Evolutionary conservation across 306 rosid species (phyloP).

Genomic region (Sicyos baderoa): DNA sequence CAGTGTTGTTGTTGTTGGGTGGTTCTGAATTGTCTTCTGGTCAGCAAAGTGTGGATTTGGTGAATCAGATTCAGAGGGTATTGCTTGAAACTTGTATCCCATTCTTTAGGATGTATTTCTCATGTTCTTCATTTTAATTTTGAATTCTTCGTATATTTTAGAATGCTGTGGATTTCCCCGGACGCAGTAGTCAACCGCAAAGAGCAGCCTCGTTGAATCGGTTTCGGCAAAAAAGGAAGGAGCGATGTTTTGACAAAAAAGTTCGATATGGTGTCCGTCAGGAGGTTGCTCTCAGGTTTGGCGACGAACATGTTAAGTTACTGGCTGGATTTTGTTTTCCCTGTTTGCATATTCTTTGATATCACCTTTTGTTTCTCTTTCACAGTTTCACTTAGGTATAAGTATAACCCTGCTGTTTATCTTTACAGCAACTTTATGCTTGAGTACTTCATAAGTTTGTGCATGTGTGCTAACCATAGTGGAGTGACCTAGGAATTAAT

Average conservation of each 20-base stretch:
- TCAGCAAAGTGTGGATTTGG: slow-evolving; percentile 43
- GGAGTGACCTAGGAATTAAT: too few relatives aligned
- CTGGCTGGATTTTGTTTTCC: slow-evolving; percentile 20
- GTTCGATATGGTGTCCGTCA: slow-evolving; percentile 90
- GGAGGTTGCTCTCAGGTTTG: slow-evolving; percentile 93
- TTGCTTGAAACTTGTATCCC: slow-evolving; percentile 13
- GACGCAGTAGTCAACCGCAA: slow-evolving; percentile 63
- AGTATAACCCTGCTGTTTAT: background rate
- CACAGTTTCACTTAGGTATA: too few relatives aligned
- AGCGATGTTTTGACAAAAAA: slow-evolving; percentile 87
- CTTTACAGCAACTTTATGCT: background rate
- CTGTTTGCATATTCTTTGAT: slow-evolving; percentile 8
- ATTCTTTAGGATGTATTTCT: background rate
- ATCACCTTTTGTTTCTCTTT: background rate
- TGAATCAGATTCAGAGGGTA: slow-evolving; percentile 59
- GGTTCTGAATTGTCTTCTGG: slow-evolving; percentile 57
- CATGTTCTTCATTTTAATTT: background rate
- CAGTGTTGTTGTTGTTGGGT: slow-evolving; percentile 70
- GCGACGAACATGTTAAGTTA: slow-evolving; percentile 18
- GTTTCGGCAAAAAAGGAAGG: slow-evolving; percentile 90
- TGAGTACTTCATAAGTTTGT: background rate
- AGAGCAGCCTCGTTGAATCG: slow-evolving; percentile 74
- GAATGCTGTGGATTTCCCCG: slow-evolving; percentile 48
- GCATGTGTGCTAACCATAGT: background rate
- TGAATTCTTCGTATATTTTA: slow-evolving; percentile 24